Evolutionary conservation across 495 filamentous ascomycete genomes (phyloP), one percentile per base, ranked within the genome.

Genomic region (Paragyromitra xinjiangensis): DNA sequence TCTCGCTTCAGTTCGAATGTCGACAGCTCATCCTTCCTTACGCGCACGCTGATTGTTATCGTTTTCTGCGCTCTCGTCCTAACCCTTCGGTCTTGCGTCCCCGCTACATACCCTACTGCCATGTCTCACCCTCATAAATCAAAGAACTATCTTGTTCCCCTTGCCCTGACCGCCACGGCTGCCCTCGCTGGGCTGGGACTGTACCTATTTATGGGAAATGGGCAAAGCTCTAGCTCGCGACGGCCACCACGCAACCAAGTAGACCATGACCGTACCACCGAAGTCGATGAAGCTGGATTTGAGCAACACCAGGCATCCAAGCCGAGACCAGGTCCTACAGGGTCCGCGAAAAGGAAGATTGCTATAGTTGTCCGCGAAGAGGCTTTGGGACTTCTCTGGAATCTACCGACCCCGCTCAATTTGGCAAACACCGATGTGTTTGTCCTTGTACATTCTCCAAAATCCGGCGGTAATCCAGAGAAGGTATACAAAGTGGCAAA

Each of bases 121-220:
- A 81, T 81, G 79, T 78, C 72, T 51, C 67, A 24, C 9, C 63
- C 72, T 40, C 78, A 71, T 16, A 64, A 51, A 37, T 80, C 78
- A 24, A 81, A 55, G 48, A 77, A 50, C 39, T 64, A 78, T 45
- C 64, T 81, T 69, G 67, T 81, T 61, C 80, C 80, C 1, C 65
- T 81, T 16, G 80, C 74, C 44, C 58, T 81, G 16, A 71, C 69
- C 58, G 80, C 79, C 40, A 70, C 69, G 16, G 80, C 75, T 22
- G 80, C 79, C 9, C 70, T 73, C 45, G 75, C 80, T 29, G 67
- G 74, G 9, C 37, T 79, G 50, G 77, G 77, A 22, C 51, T 79
- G 29, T 79, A 79, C 61, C 51, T 78, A 44, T 78, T 62, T 53
- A 51, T 78, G 9, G 63, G 71, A n/a, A 69, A 62, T 12, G 40